These are phyloP conservation scores for Wickerhamomyces rabaulensis DNA, from an alignment of 805 yeast genomes.

Conservation along the genomic window DNA sequence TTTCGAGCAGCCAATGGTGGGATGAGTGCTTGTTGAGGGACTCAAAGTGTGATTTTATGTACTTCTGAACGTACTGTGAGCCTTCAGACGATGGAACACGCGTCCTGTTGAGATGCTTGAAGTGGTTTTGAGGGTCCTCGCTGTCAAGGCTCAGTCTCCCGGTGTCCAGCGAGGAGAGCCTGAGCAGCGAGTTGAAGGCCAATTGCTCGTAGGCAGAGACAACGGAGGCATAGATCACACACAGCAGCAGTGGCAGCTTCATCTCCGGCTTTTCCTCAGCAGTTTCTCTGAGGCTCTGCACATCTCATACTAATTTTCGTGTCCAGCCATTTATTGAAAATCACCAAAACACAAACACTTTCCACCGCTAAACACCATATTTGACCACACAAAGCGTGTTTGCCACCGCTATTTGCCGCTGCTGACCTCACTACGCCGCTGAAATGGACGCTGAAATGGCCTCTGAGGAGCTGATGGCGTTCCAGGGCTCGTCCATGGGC, in stretches of 20 bases:
- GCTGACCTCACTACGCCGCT: neutral
- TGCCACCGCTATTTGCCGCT: neutral
- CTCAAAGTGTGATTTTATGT: conserved; percentile 30
- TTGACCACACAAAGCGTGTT: neutral
- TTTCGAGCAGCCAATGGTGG: conserved; percentile 23
- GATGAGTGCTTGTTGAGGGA: conserved; percentile 22
- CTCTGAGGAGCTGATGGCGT: conserved; percentile 1
- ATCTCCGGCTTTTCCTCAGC: too few species aligned
- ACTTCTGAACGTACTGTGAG: conserved; percentile 32
- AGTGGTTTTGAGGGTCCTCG: conserved; percentile 13
- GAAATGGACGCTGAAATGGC: conserved; percentile 3
- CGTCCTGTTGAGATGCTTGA: conserved; percentile 30
- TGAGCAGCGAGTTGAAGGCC: neutral
- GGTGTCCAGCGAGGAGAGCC: conserved; percentile 6
- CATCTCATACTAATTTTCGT: too few species aligned
- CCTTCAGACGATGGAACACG: conserved; percentile 39
- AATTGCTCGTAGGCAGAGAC: conserved; percentile 7
- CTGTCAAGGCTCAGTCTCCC: conserved; percentile 13
- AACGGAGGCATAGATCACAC: neutral
- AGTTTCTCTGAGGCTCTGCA: neutral
- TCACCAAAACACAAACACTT: neutral
- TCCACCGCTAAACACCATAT: neutral
- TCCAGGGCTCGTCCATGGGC: neutral
- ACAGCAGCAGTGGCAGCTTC: neutral
- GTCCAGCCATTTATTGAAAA: neutral